Conservation (phyloP, 148 eudicot genomes). For the Rhododendron mucronatum region DNA sequence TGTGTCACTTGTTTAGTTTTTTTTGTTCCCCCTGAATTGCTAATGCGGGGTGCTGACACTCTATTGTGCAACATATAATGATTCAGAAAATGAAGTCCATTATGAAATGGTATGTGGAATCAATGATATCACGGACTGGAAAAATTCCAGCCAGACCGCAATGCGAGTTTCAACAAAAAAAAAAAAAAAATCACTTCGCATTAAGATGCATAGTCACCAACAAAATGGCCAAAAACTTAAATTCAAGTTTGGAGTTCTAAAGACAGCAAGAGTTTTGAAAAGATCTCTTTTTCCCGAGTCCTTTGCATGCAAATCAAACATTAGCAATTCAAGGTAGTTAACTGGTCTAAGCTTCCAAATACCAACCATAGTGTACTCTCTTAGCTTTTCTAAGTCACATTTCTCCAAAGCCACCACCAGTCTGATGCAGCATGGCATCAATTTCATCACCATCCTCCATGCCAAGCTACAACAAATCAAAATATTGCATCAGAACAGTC, state of each 20-base stretch:
- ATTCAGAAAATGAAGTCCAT: not conserved
- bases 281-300: not conserved
- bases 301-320: not conserved
- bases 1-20: too few species aligned
- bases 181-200: not conserved
- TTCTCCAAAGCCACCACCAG: constrained; percentile 1
- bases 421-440: constrained; percentile 8
- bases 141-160: not conserved
- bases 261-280: not conserved
- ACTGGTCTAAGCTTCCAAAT: not conserved
- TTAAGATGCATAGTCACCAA: not conserved
- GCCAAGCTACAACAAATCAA: not conserved
- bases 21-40: too few species aligned
- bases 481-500: not conserved
- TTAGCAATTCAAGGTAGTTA: not conserved
- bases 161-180: not conserved
- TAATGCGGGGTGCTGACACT: not conserved
- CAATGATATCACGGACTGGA: not conserved
- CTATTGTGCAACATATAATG: not conserved
- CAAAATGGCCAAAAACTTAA: not conserved
- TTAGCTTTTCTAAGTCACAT: not conserved
- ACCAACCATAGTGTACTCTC: not conserved
- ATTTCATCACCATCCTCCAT: constrained; percentile 8
- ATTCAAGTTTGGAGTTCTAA: not conserved
- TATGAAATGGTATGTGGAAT: not conserved